Evolutionary conservation across 1,139 yeast species (phyloP).

Genomic region (Candida anutae): DNA sequence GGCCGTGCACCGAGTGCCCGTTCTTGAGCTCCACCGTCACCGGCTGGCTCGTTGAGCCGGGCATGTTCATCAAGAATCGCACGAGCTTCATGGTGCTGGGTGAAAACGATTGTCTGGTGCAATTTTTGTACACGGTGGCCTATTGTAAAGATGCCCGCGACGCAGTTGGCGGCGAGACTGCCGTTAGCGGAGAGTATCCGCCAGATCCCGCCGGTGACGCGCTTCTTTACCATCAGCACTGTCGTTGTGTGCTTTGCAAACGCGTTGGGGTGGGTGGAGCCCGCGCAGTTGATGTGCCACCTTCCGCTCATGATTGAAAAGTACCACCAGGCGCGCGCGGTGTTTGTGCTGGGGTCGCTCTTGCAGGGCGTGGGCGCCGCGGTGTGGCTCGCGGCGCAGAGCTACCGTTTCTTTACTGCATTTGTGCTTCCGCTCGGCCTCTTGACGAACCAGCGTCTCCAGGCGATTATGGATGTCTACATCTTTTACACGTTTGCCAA

Average conservation of each 20-base stretch:
- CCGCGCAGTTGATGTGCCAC: slow-evolving; percentile 7
- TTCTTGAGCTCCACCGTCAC: slow-evolving; percentile 90
- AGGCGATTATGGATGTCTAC: slow-evolving; percentile 45
- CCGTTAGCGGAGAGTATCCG: slow-evolving; percentile 22
- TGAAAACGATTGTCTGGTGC: too few relatives aligned
- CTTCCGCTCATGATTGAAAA: slow-evolving; percentile 6
- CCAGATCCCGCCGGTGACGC: slow-evolving; percentile 39
- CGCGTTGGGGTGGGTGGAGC: slow-evolving; percentile 5
- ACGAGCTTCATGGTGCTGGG: slow-evolving; percentile 45
- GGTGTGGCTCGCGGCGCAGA: slow-evolving; percentile 15
- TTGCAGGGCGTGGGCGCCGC: slow-evolving; percentile 3
- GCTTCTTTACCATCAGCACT: slow-evolving; percentile 35
- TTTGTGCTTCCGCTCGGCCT: slow-evolving; percentile 38
- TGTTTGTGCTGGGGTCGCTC: neutral
- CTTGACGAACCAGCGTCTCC: slow-evolving; percentile 14
- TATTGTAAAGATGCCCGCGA: too few relatives aligned
- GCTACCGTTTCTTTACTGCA: slow-evolving; percentile 42
- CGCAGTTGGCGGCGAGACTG: too few relatives aligned
- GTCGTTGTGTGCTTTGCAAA: slow-evolving; percentile 18
- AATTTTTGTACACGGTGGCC: too few relatives aligned
- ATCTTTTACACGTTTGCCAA: slow-evolving; percentile 51
- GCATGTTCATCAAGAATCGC: slow-evolving; percentile 77
- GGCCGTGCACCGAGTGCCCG: slow-evolving; percentile 48
- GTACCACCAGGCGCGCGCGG: neutral
- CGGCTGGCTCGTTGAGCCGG: slow-evolving; percentile 61